phyloP scores from a whole-genome alignment of 2,329 filamentous ascomycete species.

The Scedosporium apiospermum region DNA sequence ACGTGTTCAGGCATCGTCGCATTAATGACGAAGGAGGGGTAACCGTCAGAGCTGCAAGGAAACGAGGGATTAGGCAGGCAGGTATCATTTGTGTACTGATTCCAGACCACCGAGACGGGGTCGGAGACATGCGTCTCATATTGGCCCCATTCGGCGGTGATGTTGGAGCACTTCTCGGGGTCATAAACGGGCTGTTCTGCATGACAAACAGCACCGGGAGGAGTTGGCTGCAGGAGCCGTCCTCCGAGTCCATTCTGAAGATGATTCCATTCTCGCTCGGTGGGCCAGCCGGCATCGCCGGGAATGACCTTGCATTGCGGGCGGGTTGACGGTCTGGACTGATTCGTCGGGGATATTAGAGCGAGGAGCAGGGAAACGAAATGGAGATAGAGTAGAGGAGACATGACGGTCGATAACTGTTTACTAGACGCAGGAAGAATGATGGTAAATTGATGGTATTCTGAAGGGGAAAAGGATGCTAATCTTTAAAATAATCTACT shows the following conservation, averaged over 20 bases:
- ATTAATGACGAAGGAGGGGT: constrained; percentile 28
- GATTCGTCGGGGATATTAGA: too few species aligned
- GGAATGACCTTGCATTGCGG: too few species aligned
- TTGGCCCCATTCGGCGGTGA: not conserved
- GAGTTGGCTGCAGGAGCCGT: not conserved
- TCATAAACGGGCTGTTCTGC: not conserved
- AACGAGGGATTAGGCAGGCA: constrained; percentile 9
- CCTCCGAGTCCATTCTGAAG: not conserved
- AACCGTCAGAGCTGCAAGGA: constrained; percentile 32
- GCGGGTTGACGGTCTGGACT: too few species aligned
- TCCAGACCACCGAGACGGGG: not conserved
- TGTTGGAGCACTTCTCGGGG: not conserved
- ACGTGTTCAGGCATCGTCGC: constrained; percentile 21
- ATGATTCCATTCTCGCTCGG: too few species aligned
- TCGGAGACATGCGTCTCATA: not conserved
- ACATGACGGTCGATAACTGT: too few species aligned
- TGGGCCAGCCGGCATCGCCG: too few species aligned
- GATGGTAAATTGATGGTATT: too few species aligned
- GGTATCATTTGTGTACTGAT: not conserved
- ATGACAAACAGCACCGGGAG: not conserved
- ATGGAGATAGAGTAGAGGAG: too few species aligned
- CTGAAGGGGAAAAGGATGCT: too few species aligned
- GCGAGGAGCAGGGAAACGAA: too few species aligned
- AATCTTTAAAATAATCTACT: too few species aligned
- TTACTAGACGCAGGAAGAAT: too few species aligned